Evolutionary conservation across 176 grass and related monocot species (phyloP).

Genomic region (Miscanthus lutarioriparius): DNA sequence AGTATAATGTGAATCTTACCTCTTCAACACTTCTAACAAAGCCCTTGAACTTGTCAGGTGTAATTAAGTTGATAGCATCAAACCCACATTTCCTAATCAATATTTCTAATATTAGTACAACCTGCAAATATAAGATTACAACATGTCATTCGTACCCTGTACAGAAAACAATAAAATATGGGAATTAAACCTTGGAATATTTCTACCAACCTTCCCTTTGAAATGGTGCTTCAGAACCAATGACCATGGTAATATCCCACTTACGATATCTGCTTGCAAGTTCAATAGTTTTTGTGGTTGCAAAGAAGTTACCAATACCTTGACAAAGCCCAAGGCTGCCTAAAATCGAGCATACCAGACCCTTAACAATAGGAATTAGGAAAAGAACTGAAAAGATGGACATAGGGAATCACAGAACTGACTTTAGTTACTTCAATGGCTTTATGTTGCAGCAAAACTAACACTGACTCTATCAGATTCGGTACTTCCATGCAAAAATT

Average conservation of each 20-base stretch:
- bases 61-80: slow-evolving; percentile 60
- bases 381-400: slow-evolving; percentile 18
- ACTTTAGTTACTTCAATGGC: slow-evolving; percentile 89
- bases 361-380: neutral
- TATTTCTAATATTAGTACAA: slow-evolving; percentile 83
- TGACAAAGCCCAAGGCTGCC: slow-evolving; percentile 95
- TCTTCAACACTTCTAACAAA: slow-evolving; percentile 67
- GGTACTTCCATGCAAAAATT: slow-evolving; percentile 87
- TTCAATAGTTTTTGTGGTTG: slow-evolving; percentile 64
- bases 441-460: slow-evolving; percentile 87
- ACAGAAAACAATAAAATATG: slow-evolving; percentile 22
- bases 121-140: slow-evolving; percentile 50
- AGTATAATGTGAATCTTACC: slow-evolving; percentile 42
- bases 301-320: slow-evolving; percentile 92
- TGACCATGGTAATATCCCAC: slow-evolving; percentile 76
- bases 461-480: slow-evolving; percentile 85
- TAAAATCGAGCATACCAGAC: slow-evolving; percentile 38
- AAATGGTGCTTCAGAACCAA: slow-evolving; percentile 80
- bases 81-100: slow-evolving; percentile 88
- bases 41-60: slow-evolving; percentile 67
- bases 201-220: slow-evolving; percentile 69
- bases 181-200: slow-evolving; percentile 13
- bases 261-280: slow-evolving; percentile 70
- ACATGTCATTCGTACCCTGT: neutral
- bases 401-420: slow-evolving; percentile 22